Percentiles rank a stretch among this genome's conserved stretches.
Conservation (phyloP, 192 early-diverging fungal genomes). For the Pilobolus umbonatus region DNA sequence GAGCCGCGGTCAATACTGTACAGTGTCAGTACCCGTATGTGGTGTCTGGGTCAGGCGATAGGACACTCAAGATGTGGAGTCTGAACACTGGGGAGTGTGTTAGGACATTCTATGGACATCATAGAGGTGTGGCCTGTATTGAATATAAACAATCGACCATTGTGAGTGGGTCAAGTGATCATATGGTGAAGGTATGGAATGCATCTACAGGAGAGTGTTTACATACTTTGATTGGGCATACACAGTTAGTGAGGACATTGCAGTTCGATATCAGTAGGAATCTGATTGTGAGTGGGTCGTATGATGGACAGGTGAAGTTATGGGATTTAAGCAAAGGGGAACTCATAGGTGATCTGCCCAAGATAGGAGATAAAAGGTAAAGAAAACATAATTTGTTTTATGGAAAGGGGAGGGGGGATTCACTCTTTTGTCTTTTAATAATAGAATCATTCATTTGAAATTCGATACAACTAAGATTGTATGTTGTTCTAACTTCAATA, state of each 20-base stretch:
- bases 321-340: constrained; percentile 74
- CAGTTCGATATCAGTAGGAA: constrained; percentile 53
- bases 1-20: constrained; percentile 79
- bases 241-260: constrained; percentile 66
- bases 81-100: constrained; percentile 56
- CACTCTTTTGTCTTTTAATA: neutral
- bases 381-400: neutral
- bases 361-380: constrained; percentile 11
- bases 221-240: constrained; percentile 53
- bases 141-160: constrained; percentile 79
- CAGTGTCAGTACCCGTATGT: constrained; percentile 53
- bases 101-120: constrained; percentile 73
- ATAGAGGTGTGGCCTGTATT: constrained; percentile 79
- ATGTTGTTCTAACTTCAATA: constrained; percentile 73
- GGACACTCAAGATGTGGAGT: constrained; percentile 80
- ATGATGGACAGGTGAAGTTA: constrained; percentile 84
- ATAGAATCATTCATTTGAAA: constrained; percentile 75
- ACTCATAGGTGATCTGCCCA: neutral
- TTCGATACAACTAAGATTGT: constrained; percentile 80
- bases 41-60: constrained; percentile 75
- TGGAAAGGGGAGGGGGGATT: neutral
- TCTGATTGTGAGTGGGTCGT: constrained; percentile 78
- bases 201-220: constrained; percentile 39
- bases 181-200: constrained; percentile 72
- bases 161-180: constrained; percentile 77